phyloP scores from a whole-genome alignment of 2,329 filamentous ascomycete species.

The Escovopsis sp. region DNA sequence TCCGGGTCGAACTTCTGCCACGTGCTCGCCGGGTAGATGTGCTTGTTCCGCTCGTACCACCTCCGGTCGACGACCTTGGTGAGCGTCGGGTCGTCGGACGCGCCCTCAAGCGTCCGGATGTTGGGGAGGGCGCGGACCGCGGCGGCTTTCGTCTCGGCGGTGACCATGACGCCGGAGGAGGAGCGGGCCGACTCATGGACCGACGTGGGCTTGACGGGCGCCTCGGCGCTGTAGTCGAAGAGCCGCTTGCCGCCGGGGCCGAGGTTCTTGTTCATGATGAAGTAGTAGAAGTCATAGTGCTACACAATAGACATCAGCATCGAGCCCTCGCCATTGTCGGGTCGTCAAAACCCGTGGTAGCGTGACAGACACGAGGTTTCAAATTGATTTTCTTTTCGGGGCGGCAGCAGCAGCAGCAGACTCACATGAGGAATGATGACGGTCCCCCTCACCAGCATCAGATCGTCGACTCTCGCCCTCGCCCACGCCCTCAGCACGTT shows the following conservation, averaged over 20 bases:
- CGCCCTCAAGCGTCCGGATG: slow-evolving; percentile 54
- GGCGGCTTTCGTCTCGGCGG: slow-evolving; percentile 21
- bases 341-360: too few species aligned
- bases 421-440: slow-evolving; percentile 89
- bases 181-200: slow-evolving; percentile 1
- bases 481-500: slow-evolving; percentile 73
- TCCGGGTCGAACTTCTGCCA: slow-evolving; percentile 94
- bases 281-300: slow-evolving; percentile 97
- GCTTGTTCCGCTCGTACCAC: slow-evolving; percentile 97
- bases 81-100: slow-evolving; percentile 57
- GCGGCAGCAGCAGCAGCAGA: slow-evolving; percentile 12
- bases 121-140: slow-evolving; percentile 26
- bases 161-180: slow-evolving; percentile 13
- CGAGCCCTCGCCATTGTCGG: slow-evolving; percentile 7
- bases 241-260: slow-evolving; percentile 58
- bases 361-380: too few species aligned
- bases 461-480: slow-evolving; percentile 81
- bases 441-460: slow-evolving; percentile 82
- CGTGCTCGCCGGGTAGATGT: slow-evolving; percentile 90
- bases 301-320: slow-evolving; percentile 22
- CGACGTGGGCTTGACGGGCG: slow-evolving; percentile 19
- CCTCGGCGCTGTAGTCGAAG: slow-evolving; percentile 57
- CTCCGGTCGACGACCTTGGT: slow-evolving; percentile 92
- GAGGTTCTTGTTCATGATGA: slow-evolving; percentile 74
- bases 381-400: background rate